These are phyloP conservation scores for Lachnellula hyalina DNA, from an alignment of 2,329 filamentous ascomycete species.

Conservation along the genomic window DNA sequence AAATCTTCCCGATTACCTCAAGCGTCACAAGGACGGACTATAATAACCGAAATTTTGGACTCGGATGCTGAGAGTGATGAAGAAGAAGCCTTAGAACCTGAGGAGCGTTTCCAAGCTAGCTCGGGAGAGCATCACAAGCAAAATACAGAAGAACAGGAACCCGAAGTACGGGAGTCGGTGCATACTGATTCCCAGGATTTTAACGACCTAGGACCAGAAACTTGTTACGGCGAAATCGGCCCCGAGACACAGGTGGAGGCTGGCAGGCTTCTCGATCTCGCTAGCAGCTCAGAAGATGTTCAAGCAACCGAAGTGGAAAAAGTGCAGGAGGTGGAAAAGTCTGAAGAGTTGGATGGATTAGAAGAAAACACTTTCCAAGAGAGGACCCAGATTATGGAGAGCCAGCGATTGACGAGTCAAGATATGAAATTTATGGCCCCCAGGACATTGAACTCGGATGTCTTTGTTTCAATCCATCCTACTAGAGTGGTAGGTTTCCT, in stretches of 20 bases:
- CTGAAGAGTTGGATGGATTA: neutral
- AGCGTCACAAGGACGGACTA: neutral
- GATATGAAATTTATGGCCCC: slow-evolving; percentile 44
- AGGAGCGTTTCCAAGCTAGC: neutral
- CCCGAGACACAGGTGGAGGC: slow-evolving; percentile 23
- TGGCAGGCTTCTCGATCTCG: slow-evolving; percentile 8
- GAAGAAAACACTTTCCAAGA: slow-evolving; percentile 8
- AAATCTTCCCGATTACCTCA: neutral
- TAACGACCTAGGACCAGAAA: slow-evolving; percentile 16
- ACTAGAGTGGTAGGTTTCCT: slow-evolving; percentile 44
- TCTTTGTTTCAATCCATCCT: slow-evolving; percentile 47
- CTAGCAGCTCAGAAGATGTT: neutral
- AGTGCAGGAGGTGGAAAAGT: neutral
- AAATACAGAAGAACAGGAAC: neutral
- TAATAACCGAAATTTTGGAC: slow-evolving; percentile 25
- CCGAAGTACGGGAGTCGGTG: neutral
- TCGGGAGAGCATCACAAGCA: neutral
- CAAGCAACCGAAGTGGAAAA: neutral
- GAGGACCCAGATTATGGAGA: slow-evolving; percentile 32
- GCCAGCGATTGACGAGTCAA: slow-evolving; percentile 48
- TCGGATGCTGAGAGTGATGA: slow-evolving; percentile 20
- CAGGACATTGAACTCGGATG: slow-evolving; percentile 46
- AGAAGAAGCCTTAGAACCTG: neutral
- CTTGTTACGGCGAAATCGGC: slow-evolving; percentile 27
- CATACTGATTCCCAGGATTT: neutral